These are phyloP conservation scores for Pseudozyma hubeiensis DNA, from an alignment of 1,284 basidiomycete species.

Conservation along the genomic window DNA sequence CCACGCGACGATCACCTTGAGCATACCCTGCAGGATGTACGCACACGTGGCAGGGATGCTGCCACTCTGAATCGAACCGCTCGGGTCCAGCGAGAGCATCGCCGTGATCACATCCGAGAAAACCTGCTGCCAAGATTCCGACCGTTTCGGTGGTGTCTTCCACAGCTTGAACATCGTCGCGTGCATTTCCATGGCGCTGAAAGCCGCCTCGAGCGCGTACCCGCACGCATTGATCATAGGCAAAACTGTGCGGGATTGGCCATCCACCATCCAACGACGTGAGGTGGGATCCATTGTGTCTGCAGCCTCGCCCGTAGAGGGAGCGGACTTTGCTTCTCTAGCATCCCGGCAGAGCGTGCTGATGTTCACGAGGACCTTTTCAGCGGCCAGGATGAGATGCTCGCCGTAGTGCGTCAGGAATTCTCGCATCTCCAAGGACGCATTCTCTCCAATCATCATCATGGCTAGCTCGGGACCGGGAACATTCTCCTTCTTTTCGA, in stretches of 20 bases:
- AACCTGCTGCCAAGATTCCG: conserved; percentile 39
- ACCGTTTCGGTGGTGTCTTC: conserved; percentile 38
- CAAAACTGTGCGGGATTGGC: conserved; percentile 30
- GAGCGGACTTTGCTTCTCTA: conserved; percentile 1
- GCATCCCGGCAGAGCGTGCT: conserved; percentile 24
- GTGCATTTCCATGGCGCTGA: conserved; percentile 48
- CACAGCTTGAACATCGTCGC: conserved; percentile 45
- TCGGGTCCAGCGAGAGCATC: conserved; percentile 28
- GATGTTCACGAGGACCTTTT: conserved; percentile 35
- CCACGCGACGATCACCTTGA: conserved; percentile 40
- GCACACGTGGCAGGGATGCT: conserved; percentile 48
- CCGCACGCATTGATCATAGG: conserved; percentile 34
- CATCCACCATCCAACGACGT: conserved; percentile 22
- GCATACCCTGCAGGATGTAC: conserved; percentile 39
- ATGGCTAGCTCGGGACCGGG: conserved; percentile 16
- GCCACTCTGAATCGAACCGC: conserved; percentile 31
- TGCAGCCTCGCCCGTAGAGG: not conserved
- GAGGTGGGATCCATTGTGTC: not conserved
- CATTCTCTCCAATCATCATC: conserved; percentile 33
- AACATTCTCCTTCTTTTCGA: conserved; percentile 37
- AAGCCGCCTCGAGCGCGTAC: conserved; percentile 40
- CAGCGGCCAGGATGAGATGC: conserved; percentile 31
- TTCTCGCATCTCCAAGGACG: conserved; percentile 19
- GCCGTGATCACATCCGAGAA: conserved; percentile 27
- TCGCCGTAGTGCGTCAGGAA: conserved; percentile 32